phyloP scores from a whole-genome alignment of 805 yeast genomes.

The Saccharomycopsis olivae region DNA sequence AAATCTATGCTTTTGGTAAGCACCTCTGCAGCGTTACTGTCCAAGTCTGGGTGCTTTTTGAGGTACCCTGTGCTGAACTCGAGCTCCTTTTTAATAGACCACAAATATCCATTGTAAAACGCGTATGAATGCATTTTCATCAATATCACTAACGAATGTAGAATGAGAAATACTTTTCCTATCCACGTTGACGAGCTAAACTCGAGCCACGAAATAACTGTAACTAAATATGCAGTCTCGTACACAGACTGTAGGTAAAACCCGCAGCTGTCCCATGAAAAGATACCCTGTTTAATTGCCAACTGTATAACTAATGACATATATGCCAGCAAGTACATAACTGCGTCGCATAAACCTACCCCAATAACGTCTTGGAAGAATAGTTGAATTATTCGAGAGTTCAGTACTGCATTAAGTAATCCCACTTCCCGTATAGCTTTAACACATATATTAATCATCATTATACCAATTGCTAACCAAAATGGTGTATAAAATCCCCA shows the following conservation, averaged over 20 bases:
- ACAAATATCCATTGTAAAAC: slow-evolving; percentile 83
- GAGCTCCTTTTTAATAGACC: slow-evolving; percentile 51
- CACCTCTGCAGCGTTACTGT: slow-evolving; percentile 23
- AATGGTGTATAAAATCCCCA: slow-evolving; percentile 74
- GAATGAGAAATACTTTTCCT: slow-evolving; percentile 70
- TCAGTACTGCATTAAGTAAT: slow-evolving; percentile 20
- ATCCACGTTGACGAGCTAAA: slow-evolving; percentile 70
- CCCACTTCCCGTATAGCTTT: slow-evolving; percentile 41
- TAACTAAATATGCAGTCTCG: slow-evolving; percentile 43
- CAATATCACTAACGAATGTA: slow-evolving; percentile 76
- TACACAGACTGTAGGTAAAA: slow-evolving; percentile 47
- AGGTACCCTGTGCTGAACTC: slow-evolving; percentile 34
- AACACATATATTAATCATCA: slow-evolving; percentile 41
- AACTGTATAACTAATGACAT: slow-evolving; percentile 50
- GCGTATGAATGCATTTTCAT: slow-evolving; percentile 96
- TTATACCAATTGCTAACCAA: slow-evolving; percentile 59
- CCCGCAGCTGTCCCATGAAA: slow-evolving; percentile 60
- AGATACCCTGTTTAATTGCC: slow-evolving; percentile 31
- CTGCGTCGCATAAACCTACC: slow-evolving; percentile 64
- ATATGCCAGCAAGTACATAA: slow-evolving; percentile 64
- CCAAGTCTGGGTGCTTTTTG: slow-evolving; percentile 27
- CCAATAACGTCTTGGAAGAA: slow-evolving; percentile 51
- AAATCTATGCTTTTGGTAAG: slow-evolving; percentile 47
- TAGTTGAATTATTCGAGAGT: slow-evolving; percentile 45
- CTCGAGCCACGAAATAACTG: slow-evolving; percentile 49